Conservation (phyloP, 2,329 filamentous ascomycete species). For the Spiromastix sp. region DNA sequence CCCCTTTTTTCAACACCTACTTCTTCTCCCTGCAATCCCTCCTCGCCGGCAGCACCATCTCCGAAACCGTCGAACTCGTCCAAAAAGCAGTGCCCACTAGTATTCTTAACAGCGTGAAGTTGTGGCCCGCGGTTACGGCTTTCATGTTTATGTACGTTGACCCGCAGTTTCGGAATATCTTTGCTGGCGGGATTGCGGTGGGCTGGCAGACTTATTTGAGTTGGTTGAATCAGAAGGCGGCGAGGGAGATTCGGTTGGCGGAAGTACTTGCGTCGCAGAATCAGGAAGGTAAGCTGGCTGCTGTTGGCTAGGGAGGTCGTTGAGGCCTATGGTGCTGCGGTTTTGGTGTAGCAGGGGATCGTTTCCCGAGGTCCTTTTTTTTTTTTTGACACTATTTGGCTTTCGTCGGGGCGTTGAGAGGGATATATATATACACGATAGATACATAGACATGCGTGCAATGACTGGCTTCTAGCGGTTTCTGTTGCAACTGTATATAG, state of each 20-base stretch:
- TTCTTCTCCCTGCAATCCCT: conserved; percentile 75
- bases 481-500: no score
- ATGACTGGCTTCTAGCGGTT: no score
- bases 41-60: conserved; percentile 55
- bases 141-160: conserved; percentile 79
- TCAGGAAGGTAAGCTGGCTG: no score
- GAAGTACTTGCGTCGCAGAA: no score
- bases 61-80: conserved; percentile 60
- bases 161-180: conserved; percentile 68
- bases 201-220: conserved; percentile 90
- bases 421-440: no score
- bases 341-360: no score
- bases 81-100: conserved; percentile 65
- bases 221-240: conserved; percentile 65
- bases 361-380: no score
- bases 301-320: no score
- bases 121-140: conserved; percentile 82
- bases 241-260: conserved; percentile 46
- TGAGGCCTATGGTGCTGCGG: no score
- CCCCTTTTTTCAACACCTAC: conserved; percentile 71
- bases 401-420: no score
- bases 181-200: conserved; percentile 68
- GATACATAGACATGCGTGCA: no score
- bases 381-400: no score
- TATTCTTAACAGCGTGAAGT: conserved; percentile 67